Conservation (phyloP, 257 asterid genomes). For the Jaltomata sinuosa region DNA sequence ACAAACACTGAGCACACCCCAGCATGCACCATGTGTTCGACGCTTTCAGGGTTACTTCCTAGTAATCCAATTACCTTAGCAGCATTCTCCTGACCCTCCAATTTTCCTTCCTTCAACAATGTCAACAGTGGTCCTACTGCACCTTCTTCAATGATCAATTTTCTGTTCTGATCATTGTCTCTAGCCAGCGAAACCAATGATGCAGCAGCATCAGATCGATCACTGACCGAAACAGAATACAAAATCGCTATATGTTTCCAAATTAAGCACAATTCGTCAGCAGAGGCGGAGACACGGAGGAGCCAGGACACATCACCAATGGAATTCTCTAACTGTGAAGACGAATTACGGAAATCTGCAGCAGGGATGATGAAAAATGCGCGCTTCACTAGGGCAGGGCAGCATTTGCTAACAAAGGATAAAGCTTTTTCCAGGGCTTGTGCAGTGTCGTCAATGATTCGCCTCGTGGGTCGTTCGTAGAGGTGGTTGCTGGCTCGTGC, state of each 20-base stretch:
- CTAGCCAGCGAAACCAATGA: constrained; percentile 23
- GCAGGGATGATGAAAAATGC: constrained; percentile 18
- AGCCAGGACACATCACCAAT: constrained; percentile 26
- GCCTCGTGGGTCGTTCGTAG: constrained; percentile 32
- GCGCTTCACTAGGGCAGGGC: constrained; percentile 16
- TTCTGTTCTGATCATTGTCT: constrained; percentile 24
- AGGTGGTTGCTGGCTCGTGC: constrained; percentile 34
- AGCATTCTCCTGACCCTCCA: constrained; percentile 41
- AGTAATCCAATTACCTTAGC: constrained; percentile 35
- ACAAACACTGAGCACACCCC: constrained; percentile 24
- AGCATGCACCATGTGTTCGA: constrained; percentile 15
- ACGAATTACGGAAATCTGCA: constrained; percentile 16
- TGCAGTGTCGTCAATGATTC: constrained; percentile 21
- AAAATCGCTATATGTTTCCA: constrained; percentile 31
- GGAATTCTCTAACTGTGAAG: constrained; percentile 23
- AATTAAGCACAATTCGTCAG: constrained; percentile 19
- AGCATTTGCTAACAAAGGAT: constrained; percentile 11
- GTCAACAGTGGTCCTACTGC: constrained; percentile 27
- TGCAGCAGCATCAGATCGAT: constrained; percentile 28
- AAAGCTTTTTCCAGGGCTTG: constrained; percentile 23
- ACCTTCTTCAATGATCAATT: constrained; percentile 35
- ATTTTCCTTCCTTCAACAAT: constrained; percentile 22
- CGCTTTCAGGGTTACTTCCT: constrained; percentile 26
- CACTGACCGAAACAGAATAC: constrained; percentile 19
- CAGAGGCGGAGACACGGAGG: constrained; percentile 21